Evolutionary conservation across 352 stramenopile species (phyloP).

Genomic region (Pythium monospermum): DNA sequence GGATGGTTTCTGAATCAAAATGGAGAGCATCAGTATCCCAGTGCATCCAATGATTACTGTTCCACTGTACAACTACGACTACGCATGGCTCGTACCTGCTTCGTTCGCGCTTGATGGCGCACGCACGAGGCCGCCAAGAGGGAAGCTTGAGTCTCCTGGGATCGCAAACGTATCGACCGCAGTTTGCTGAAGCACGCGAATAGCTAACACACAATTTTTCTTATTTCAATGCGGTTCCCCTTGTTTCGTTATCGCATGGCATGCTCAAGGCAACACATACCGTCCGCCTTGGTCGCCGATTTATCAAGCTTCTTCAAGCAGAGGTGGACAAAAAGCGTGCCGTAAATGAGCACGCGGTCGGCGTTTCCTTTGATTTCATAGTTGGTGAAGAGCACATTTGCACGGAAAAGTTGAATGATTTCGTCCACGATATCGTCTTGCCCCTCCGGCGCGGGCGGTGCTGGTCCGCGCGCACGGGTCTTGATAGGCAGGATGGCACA

Average conservation of each 20-base stretch:
- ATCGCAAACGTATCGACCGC: slow-evolving; percentile 83
- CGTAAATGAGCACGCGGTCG: slow-evolving; percentile 92
- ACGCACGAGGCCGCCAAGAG: slow-evolving; percentile 76
- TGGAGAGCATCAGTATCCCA: too few species aligned
- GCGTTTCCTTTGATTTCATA: slow-evolving; percentile 90
- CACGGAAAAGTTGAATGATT: slow-evolving; percentile 89
- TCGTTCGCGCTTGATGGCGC: slow-evolving; percentile 64
- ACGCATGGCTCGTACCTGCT: slow-evolving; percentile 37
- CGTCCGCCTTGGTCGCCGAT: slow-evolving; percentile 68
- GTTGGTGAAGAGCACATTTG: slow-evolving; percentile 94
- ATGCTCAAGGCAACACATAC: slow-evolving; percentile 18
- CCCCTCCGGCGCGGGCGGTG: slow-evolving; percentile 66
- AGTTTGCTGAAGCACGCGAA: slow-evolving; percentile 74
- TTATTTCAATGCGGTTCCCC: too few species aligned
- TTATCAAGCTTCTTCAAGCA: slow-evolving; percentile 90
- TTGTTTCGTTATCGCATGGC: too few species aligned
- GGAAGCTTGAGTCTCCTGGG: slow-evolving; percentile 81
- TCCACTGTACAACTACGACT: too few species aligned
- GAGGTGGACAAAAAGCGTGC: slow-evolving; percentile 90
- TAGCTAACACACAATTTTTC: slow-evolving; percentile 27
- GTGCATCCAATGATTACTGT: too few species aligned
- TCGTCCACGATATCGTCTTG: slow-evolving; percentile 93
- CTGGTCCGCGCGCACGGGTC: slow-evolving; percentile 80
- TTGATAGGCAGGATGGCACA: slow-evolving; percentile 89
- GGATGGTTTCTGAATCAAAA: slow-evolving; percentile 61